Base-by-base conservation (phyloP, 805 yeast genomes). In the Yamadazyma kitorensis region DNA sequence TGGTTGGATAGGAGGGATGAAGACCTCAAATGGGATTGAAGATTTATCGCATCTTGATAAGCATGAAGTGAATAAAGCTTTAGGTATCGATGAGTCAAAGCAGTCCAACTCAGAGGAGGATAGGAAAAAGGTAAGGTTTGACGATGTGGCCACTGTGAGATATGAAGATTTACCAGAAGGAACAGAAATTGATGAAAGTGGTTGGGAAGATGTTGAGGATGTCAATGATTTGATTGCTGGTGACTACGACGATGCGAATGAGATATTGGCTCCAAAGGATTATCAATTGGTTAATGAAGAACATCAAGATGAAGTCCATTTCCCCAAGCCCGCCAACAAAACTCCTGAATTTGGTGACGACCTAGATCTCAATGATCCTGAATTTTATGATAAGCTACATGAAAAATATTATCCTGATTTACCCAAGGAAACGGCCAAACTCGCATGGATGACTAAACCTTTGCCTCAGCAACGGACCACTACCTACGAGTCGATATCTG, bases 361-460 rank as follows among this genome's bases (percentile, higher is more conserved):
- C 15, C 45, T 82, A 21, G 88, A 85, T 45, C 56, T 86, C 5
- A 67, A 83, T 49, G 95, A 83, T 56, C 93, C 94, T 1, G 71
- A 81, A 8, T 89, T 89, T 54, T 73, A 79, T 45, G 80, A 80
- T 17, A 82, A 87, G 50, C 62, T 93, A 33, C 93, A 88, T 49
- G 83, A 79, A 17, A 85, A 84, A 51, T 91, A 78, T 60, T 93
- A 80, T 60, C 97, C 99, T 1, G 91, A 88, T 45, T 65, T 93
- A 32, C 96, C 96, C 2, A 78, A 69, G 30, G 95, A 93, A 45
- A 74, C 86, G 0, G 80, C 77, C 25, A 83, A 86, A 48, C 57
- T 93, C 37, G 84, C 88, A 39, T 93, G 99, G 99, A 89, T 89
- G 96, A 74, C 81, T 37, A 79, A 85, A 2, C 74, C 81, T 1